Conservation (phyloP, 192 early-diverging fungal genomes). For the Linnemannia schmuckeri region DNA sequence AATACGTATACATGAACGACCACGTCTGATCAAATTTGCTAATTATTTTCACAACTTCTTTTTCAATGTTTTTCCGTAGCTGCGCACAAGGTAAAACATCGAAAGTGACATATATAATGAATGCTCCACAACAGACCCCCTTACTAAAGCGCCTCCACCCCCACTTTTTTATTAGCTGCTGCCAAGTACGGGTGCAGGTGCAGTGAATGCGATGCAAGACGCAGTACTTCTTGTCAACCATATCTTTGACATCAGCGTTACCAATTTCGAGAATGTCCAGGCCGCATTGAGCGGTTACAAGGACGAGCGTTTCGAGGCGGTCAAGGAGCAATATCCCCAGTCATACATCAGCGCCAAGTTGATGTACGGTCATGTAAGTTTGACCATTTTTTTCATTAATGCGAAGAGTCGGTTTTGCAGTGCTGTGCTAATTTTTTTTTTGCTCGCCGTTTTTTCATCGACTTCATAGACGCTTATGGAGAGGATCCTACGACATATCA, state of each 20-base stretch:
- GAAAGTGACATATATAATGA: too few relatives aligned
- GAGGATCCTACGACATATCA: background rate
- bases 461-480: slow-evolving; percentile 5
- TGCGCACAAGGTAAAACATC: too few relatives aligned
- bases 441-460: too few relatives aligned
- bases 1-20: too few relatives aligned
- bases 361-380: background rate
- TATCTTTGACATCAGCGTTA: background rate
- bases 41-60: too few relatives aligned
- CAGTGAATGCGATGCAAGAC: slow-evolving; percentile 17
- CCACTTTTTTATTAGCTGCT: background rate
- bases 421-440: too few relatives aligned
- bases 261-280: background rate
- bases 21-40: too few relatives aligned
- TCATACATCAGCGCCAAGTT: background rate
- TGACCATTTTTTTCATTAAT: too few relatives aligned
- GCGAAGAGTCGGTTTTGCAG: background rate
- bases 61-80: background rate
- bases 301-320: background rate
- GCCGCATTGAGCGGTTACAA: background rate
- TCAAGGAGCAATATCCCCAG: background rate
- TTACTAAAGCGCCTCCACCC: too few relatives aligned
- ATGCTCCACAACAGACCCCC: too few relatives aligned
- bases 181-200: slow-evolving; percentile 8
- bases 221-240: slow-evolving; percentile 1